phyloP scores from a whole-genome alignment of 306 rosid species.

The Oemleria cerasiformis region DNA sequence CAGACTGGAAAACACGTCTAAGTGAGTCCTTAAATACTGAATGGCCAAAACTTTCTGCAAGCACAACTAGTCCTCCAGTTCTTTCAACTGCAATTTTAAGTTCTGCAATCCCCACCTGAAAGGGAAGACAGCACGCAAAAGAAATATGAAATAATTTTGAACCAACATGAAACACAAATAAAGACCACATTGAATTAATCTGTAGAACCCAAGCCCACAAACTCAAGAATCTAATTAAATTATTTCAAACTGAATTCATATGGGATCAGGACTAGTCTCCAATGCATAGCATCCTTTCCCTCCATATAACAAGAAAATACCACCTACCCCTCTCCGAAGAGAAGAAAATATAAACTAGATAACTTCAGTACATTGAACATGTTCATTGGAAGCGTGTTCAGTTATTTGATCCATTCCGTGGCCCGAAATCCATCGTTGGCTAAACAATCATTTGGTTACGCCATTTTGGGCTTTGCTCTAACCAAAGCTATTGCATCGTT shows the following conservation, averaged over 20 bases:
- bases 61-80: conserved; percentile 95
- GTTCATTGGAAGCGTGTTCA: too few species aligned
- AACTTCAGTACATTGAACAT: background rate
- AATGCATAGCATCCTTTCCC: background rate
- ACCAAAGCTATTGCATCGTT: too few species aligned
- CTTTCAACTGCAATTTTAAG: conserved; percentile 90
- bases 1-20: conserved; percentile 65
- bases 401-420: too few species aligned
- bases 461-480: too few species aligned
- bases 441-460: too few species aligned
- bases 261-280: background rate
- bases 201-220: background rate
- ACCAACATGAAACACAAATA: background rate
- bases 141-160: conserved; percentile 8
- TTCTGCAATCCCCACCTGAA: conserved; percentile 96
- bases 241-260: background rate
- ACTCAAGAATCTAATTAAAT: background rate
- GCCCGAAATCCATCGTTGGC: too few species aligned
- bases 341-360: background rate
- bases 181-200: background rate
- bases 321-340: background rate
- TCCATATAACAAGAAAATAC: background rate
- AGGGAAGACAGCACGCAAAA: conserved; percentile 21
- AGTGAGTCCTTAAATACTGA: conserved; percentile 86
- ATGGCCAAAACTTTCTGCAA: conserved; percentile 98